These are phyloP conservation scores for Nematocida sp. DNA, from an alignment of 371 early-diverging fungal species.

Conservation along the genomic window DNA sequence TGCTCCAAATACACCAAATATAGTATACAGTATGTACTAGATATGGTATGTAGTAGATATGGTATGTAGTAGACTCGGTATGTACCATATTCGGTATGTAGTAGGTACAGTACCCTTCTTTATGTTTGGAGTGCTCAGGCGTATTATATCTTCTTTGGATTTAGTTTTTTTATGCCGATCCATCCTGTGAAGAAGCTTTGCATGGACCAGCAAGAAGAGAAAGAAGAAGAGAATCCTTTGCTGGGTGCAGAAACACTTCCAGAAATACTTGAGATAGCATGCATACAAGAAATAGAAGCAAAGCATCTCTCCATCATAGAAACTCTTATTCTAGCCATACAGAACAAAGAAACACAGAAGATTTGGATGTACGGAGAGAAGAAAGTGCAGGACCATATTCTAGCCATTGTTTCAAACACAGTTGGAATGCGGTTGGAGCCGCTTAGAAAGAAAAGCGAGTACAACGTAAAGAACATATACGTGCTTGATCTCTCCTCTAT, in stretches of 20 bases:
- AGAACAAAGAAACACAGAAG: not conserved
- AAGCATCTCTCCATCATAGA: conserved; percentile 34
- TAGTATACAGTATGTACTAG: too few relatives aligned
- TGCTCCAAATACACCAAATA: too few relatives aligned
- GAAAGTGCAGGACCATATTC: conserved; percentile 8
- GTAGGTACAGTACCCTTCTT: too few relatives aligned
- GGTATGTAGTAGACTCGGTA: too few relatives aligned
- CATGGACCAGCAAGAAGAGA: not conserved
- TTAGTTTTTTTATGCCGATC: conserved; percentile 9
- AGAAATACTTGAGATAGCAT: conserved; percentile 12
- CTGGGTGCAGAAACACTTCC: not conserved
- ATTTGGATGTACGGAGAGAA: conserved; percentile 44
- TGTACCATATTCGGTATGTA: too few relatives aligned
- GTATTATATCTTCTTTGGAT: too few relatives aligned
- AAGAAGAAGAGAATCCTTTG: conserved; percentile 19
- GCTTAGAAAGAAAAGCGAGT: not conserved
- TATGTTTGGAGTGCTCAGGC: too few relatives aligned
- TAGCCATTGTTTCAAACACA: conserved; percentile 2
- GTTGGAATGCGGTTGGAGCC: not conserved
- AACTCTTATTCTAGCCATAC: conserved; percentile 18
- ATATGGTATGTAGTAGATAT: too few relatives aligned
- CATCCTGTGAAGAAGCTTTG: conserved; percentile 45
- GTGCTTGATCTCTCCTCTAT: conserved; percentile 1
- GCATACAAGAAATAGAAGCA: conserved; percentile 31
- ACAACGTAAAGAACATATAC: conserved; percentile 4